Evolutionary conservation across 768 basidiomycete genomes (phyloP).

Genomic region (Mycena indigotica): DNA sequence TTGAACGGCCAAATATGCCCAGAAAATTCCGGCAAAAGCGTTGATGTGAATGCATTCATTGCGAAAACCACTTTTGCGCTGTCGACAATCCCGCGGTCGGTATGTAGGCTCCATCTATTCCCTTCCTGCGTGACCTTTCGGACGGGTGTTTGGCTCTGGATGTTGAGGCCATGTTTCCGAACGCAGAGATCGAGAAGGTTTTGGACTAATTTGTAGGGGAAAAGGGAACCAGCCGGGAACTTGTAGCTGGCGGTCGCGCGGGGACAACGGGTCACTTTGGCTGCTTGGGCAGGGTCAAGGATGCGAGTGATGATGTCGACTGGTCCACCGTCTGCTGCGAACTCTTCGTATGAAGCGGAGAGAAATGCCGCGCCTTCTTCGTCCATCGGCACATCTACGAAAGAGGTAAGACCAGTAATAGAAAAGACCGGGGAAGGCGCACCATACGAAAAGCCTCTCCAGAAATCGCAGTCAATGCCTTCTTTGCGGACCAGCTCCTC

Average conservation of each 20-base stretch:
- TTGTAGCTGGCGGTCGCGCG: constrained; percentile 15
- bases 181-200: constrained; percentile 26
- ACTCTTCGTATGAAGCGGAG: constrained; percentile 23
- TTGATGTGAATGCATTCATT: constrained; percentile 49
- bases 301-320: constrained; percentile 29
- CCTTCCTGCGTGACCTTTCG: constrained; percentile 3
- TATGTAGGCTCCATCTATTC: constrained; percentile 31
- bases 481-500: constrained; percentile 23
- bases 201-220: constrained; percentile 26
- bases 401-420: not conserved
- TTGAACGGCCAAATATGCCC: constrained; percentile 28
- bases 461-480: constrained; percentile 32
- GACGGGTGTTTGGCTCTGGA: constrained; percentile 33
- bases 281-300: constrained; percentile 26
- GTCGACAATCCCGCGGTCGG: constrained; percentile 36
- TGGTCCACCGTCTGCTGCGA: constrained; percentile 32
- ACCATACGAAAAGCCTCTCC: constrained; percentile 28
- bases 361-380: constrained; percentile 26
- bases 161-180: constrained; percentile 27
- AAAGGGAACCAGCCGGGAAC: constrained; percentile 24
- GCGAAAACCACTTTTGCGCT: constrained; percentile 43
- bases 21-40: constrained; percentile 34
- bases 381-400: constrained; percentile 21
- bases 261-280: constrained; percentile 12
- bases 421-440: not conserved